Conservation (phyloP, 1,284 basidiomycete genomes). For the Earliella scabrosa region DNA sequence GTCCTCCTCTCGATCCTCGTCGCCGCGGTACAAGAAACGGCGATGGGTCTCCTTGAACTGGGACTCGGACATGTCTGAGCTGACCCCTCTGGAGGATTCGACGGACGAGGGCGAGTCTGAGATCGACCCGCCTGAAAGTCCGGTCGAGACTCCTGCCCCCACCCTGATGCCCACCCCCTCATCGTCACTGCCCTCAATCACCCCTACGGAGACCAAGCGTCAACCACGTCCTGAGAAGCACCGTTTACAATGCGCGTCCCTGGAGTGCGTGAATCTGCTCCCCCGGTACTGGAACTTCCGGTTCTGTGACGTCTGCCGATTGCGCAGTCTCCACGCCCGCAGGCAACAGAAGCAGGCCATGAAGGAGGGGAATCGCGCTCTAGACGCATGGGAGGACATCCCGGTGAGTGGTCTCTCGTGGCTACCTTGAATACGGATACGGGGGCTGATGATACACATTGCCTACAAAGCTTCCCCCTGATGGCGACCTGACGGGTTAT, state of each 20-base stretch:
- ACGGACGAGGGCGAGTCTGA: constrained; percentile 27
- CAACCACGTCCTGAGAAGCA: constrained; percentile 5
- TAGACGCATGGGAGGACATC: background rate
- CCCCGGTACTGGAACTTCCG: constrained; percentile 29
- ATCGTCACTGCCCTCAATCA: background rate
- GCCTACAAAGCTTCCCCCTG: constrained; percentile 15
- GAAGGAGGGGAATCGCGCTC: background rate
- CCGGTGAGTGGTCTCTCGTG: background rate
- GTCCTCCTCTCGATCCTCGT: background rate
- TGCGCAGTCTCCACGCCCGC: constrained; percentile 32
- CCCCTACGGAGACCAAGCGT: background rate
- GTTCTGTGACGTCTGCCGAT: constrained; percentile 39
- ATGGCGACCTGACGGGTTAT: constrained; percentile 26
- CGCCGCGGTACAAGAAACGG: background rate
- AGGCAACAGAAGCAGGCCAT: constrained; percentile 11
- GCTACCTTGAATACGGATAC: background rate
- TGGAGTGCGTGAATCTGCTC: constrained; percentile 22
- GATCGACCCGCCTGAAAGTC: constrained; percentile 15
- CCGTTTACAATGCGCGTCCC: constrained; percentile 17
- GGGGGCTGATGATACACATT: background rate
- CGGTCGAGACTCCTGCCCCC: constrained; percentile 4
- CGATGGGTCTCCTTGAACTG: constrained; percentile 8
- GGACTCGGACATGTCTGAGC: constrained; percentile 29
- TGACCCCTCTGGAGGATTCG: constrained; percentile 27
- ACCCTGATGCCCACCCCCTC: background rate